Base-by-base conservation (phyloP, 2,329 filamentous ascomycete genomes). In the Colletotrichum tabaci region DNA sequence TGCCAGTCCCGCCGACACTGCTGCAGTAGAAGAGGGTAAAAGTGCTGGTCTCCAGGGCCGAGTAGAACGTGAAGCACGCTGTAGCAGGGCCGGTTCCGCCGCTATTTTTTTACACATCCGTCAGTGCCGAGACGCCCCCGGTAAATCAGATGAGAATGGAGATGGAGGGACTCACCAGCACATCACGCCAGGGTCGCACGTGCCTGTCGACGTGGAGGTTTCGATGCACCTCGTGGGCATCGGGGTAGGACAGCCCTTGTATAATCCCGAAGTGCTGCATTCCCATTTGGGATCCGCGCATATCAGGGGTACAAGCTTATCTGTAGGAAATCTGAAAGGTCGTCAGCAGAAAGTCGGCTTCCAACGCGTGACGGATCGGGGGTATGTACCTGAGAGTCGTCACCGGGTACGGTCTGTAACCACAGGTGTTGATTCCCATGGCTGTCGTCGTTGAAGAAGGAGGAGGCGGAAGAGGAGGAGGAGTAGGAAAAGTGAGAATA, bases 251-350 rank as follows among this genome's bases (percentile, higher is more conserved):
- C 69, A 72, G 26, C 69, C 69, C 18, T 63, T 23, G 9, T 63
- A 64, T 8, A 65, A 55, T 15, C 60, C 47, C 6, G 69, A 72
- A 2, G 69, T 47, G 23, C 42, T 47, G 53, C 69, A 69, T 18
- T 23, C 16, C 7, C 12, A 35, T 3, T 8, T 26, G 26, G 46
- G 16, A 18, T 23, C 40, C 12, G 18, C 8, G 26, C 69, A 72
- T 2, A 38, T 53, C 40, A 55, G 61, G 0, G 69, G 58, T 3
- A 50, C 16, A 16, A 46, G 23, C 0, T n/a, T 6, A 7, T 40
- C 12, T 2, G 23, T 26, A 1, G 66, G 46, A 2, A 49, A 63
- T 1, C 69, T 72, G 9, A 13, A 3, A 3, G 1, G 6, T 0
- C 4, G 6, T 68, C 2, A 71, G 65, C 42, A 10, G 35, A 38